These are phyloP conservation scores for Suillus clintonianus DNA, from an alignment of 768 basidiomycete species.

Conservation along the genomic window DNA sequence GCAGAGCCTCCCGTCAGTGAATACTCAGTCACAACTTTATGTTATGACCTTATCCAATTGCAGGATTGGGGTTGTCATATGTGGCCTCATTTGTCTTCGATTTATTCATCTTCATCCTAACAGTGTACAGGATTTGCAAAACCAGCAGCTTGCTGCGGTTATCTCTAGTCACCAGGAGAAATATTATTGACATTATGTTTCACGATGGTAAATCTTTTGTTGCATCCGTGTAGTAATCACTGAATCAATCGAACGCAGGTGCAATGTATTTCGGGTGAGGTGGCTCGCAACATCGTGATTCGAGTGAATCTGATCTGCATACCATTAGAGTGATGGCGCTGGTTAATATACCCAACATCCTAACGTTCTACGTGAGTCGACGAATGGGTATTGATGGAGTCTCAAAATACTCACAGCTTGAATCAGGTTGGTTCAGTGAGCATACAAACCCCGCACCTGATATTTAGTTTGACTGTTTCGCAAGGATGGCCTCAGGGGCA, in stretches of 20 bases:
- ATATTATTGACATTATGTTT: conserved; percentile 43
- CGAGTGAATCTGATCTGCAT: no score
- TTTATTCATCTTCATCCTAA: conserved; percentile 46
- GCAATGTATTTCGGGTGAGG: conserved; percentile 58
- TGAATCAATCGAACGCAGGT: conserved; percentile 31
- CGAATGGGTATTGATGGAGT: no score
- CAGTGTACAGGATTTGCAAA: conserved; percentile 46
- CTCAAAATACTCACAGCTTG: no score
- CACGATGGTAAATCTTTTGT: conserved; percentile 46
- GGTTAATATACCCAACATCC: conserved; percentile 49
- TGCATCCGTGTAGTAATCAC: neutral
- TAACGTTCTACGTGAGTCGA: conserved; percentile 38
- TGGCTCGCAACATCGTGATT: neutral
- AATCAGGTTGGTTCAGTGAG: no score
- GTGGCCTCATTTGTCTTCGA: conserved; percentile 56
- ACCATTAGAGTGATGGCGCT: conserved; percentile 49
- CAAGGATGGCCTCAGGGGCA: no score
- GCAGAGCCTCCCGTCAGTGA: conserved; percentile 21
- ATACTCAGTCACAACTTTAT: neutral
- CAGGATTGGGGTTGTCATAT: conserved; percentile 42
- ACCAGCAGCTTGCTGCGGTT: conserved; percentile 26
- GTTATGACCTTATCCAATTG: neutral
- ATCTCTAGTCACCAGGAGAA: conserved; percentile 26
- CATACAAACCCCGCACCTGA: no score
- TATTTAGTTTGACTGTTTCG: no score